These are phyloP conservation scores for Musa schizocarpa DNA, from an alignment of 176 grass and related monocot species.

Conservation along the genomic window DNA sequence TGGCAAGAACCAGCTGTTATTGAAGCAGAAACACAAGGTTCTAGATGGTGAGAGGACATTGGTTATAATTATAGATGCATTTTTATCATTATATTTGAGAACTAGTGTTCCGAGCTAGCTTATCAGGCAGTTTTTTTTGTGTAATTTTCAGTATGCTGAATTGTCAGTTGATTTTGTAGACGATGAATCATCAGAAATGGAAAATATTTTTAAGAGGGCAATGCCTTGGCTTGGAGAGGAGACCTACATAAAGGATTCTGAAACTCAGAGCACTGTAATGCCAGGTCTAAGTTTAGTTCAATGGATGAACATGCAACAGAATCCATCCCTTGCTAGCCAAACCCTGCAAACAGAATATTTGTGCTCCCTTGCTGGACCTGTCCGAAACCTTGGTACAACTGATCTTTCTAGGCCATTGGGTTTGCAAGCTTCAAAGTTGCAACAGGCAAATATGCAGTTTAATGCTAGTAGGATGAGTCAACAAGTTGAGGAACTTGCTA, in stretches of 20 bases:
- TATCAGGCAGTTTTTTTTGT: constrained; percentile 1
- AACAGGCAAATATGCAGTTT: constrained; percentile 53
- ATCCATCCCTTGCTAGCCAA: constrained; percentile 29
- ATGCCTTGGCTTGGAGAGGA: constrained; percentile 92
- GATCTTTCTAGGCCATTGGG: background rate
- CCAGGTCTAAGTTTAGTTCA: constrained; percentile 82
- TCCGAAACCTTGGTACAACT: constrained; percentile 9
- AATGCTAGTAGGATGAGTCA: constrained; percentile 34
- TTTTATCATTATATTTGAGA: too few relatives aligned
- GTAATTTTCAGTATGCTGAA: constrained; percentile 14
- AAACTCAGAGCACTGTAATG: constrained; percentile 52
- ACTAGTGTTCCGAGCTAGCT: background rate
- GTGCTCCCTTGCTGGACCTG: constrained; percentile 32
- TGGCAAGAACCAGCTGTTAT: too few relatives aligned
- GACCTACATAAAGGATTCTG: constrained; percentile 62
- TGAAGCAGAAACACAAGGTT: too few relatives aligned
- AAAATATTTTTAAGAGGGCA: constrained; percentile 72
- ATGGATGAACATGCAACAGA: constrained; percentile 96
- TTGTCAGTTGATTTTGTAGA: constrained; percentile 26
- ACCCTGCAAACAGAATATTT: constrained; percentile 50
- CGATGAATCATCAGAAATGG: constrained; percentile 65
- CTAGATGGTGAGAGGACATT: too few relatives aligned
- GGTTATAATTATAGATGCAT: too few relatives aligned
- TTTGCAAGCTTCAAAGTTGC: constrained; percentile 23
- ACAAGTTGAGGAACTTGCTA: constrained; percentile 41